Evolutionary conservation across 116 monocot species (phyloP), one percentile per base, ranked within the genome.

Genomic region (Phalaenopsis hybrid): DNA sequence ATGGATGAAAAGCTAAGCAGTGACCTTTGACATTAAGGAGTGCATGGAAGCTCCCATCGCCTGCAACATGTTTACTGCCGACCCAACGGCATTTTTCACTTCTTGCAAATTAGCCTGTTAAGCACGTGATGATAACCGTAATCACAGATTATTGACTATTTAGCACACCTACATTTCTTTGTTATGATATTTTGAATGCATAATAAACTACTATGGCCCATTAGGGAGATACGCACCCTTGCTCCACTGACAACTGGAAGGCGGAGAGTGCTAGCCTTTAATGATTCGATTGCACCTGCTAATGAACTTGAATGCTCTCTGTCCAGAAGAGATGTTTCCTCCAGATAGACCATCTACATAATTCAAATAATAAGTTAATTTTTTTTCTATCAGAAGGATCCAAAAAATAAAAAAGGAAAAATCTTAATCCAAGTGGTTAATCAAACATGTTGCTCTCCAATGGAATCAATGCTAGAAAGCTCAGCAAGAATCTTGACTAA

Each of bases 11-110:
- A 51, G 77, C 72, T 52, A 45, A 34, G 50, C 37, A 57, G 4
- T 55, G 41, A 94, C 94, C 92, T 92, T 94, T 51, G 88, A 85
- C 74, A 94, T 69, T 70, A 92, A 74, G 21, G 80, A 88, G 78
- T 86, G 81, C 69, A 90, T 84, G 16, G 96, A 96, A 67, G 91
- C 88, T 45, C 84, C 96, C 86, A 96, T 92, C 75, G 92, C 82
- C 72, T 96, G 90, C 92, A 96, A 92, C 45, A 91, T 88, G 79
- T 94, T 92, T 84, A 96, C 87, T 78, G 94, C 94, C 18, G 96
- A 90, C 78, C 87, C 63, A 78, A 94, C 86, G 77, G 96, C 90
- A 89, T 96, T 86, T 77, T 89, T 96, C 78, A 96, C 85, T 23
- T 90, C 83, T 81, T 86, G 85, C 5, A 89, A 67, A 69, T 90